Conservation (phyloP, 2,329 filamentous ascomycete species). For the Periglandula ipomoeae region DNA sequence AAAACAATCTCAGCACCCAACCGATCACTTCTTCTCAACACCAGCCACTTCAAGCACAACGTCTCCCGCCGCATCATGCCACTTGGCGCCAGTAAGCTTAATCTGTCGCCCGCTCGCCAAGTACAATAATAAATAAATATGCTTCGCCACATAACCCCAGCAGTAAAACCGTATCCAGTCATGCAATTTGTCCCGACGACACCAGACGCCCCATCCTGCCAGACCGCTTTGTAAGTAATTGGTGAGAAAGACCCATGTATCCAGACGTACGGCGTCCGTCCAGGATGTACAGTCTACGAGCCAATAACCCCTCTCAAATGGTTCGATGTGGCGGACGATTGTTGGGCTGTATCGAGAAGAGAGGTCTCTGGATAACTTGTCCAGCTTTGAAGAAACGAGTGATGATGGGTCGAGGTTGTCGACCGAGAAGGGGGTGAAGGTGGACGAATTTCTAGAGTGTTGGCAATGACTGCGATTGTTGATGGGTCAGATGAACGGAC, state of each 20-base stretch:
- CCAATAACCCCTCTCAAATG: conserved; percentile 75
- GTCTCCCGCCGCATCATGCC: conserved; percentile 56
- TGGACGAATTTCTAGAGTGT: conserved; percentile 41
- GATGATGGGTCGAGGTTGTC: conserved; percentile 35
- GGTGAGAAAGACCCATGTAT: conserved; percentile 53
- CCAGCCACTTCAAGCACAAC: conserved; percentile 33
- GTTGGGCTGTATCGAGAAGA: conserved; percentile 43
- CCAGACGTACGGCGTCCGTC: conserved; percentile 35
- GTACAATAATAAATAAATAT: conserved; percentile 69
- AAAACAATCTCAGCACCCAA: background rate
- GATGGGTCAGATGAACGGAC: conserved; percentile 9
- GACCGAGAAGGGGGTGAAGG: conserved; percentile 42
- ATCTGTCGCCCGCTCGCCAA: conserved; percentile 58
- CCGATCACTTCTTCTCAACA: conserved; percentile 9
- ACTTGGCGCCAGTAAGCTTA: conserved; percentile 47
- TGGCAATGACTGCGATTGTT: conserved; percentile 14
- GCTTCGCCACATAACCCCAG: conserved; percentile 64
- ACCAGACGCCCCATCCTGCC: conserved; percentile 61
- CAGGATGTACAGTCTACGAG: conserved; percentile 49
- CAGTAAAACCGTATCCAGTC: conserved; percentile 58
- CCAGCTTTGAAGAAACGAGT: conserved; percentile 50
- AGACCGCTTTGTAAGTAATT: conserved; percentile 49
- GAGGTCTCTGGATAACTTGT: conserved; percentile 39
- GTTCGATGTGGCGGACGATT: conserved; percentile 24
- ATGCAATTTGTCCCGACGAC: conserved; percentile 30